Conservation (phyloP, 176 grass and related monocot species). For the Ensete ventricosum region DNA sequence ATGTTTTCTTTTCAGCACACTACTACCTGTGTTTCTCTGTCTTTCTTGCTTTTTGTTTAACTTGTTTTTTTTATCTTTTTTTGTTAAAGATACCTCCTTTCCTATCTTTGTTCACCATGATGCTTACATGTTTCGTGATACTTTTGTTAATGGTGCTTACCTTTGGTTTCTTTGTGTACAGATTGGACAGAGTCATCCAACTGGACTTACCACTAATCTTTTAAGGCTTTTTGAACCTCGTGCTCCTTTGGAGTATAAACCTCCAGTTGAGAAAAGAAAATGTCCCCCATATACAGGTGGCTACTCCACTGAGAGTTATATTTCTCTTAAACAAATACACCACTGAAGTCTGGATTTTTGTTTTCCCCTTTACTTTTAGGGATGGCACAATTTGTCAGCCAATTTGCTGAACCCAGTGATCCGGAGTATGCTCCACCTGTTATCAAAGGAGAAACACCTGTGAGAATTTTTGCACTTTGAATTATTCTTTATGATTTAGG, state of each 20-base stretch:
- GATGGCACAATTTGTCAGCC: conserved; percentile 49
- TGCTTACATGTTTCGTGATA: too few relatives aligned
- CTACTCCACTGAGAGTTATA: background rate
- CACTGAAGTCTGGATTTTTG: background rate
- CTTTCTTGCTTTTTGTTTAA: too few relatives aligned
- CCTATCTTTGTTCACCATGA: too few relatives aligned
- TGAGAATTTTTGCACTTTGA: conserved; percentile 4
- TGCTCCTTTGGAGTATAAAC: conserved; percentile 60
- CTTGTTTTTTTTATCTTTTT: too few relatives aligned
- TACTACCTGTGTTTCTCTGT: too few relatives aligned
- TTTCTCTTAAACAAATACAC: background rate
- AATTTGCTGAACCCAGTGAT: conserved; percentile 44
- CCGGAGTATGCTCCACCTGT: conserved; percentile 56
- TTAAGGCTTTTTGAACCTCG: conserved; percentile 90
- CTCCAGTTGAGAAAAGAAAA: conserved; percentile 70
- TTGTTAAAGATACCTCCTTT: too few relatives aligned
- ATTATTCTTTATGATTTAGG: too few relatives aligned
- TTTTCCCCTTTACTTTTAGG: conserved; percentile 21
- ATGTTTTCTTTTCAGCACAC: too few relatives aligned
- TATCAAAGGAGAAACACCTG: conserved; percentile 43
- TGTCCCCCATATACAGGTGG: conserved; percentile 48
- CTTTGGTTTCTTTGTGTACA: conserved; percentile 12
- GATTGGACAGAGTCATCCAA: conserved; percentile 87
- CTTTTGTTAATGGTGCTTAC: background rate
- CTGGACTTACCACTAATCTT: conserved; percentile 71